Evolutionary conservation across 2,329 filamentous ascomycete species (phyloP), one percentile per base, ranked within the genome.

Genomic region (Pseudopithomyces chartarum): DNA sequence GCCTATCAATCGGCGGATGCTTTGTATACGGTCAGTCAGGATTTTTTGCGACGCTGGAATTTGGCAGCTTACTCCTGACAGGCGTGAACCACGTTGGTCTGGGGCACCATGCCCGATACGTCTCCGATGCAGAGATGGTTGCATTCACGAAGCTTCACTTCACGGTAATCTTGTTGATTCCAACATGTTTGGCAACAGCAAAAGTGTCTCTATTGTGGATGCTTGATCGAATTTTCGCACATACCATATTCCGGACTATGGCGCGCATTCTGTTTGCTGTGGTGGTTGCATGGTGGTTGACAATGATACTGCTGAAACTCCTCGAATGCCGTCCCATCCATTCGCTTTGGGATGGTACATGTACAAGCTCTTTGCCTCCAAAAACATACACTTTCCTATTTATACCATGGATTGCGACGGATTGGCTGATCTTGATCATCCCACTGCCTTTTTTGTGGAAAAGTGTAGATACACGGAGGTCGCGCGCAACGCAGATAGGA

Each of bases 171-270:
- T 12, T 56, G 6, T 26, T 52, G 12, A 46, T 56, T 7, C 54
- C 54, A 23, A 52, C 54, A n/a, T 56, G 54, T 26, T 56, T 46
- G 32, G 47, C 47, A 33, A 51, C 48, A 7, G 54, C 54, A 42
- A 52, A 52, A 20, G n/a, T 56, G n/a, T 56, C 54, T 15, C 23
- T 56, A 15, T 40, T 56, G 1, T 51, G 47, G 54, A 40, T 56
- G 4, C 54, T 56, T 29, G 29, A 56, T 26, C 46, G 10, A 12
- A 46, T 52, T 13, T 56, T 56, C 42, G 20, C 47, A 4, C 11
- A 52, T n/a, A 6, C 22, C 3, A 39, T 19, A 13, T 56, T 56
- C 29, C 54, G 48, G 19, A 56, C 39, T 8, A 33, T 56, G 19
- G 32, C 52, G 11, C 54, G 54, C 12, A n/a, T 29, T 29, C 8